Percentiles rank a stretch among this genome's conserved stretches.
Evolutionary conservation across 1,284 basidiomycete species (phyloP).

Genomic region (Tylopilus sp.): DNA sequence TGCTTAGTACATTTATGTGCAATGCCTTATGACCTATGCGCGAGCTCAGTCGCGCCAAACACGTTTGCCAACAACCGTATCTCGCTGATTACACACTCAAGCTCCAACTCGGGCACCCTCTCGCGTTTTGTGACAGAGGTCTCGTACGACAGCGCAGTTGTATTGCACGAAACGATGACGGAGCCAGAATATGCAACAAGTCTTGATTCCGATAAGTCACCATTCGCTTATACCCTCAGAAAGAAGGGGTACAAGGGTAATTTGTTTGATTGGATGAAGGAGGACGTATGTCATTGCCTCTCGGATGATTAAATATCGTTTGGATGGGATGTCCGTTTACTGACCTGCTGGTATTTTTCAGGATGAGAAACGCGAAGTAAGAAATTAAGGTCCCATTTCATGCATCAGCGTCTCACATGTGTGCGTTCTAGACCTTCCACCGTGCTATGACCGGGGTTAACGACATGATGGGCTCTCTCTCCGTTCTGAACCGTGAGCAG

Average conservation of each 20-base stretch:
- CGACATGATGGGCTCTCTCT: conserved; percentile 19
- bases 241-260: conserved; percentile 15
- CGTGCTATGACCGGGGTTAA: conserved; percentile 23
- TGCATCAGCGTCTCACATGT: neutral
- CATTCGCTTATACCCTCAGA: conserved; percentile 25
- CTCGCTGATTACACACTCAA: conserved; percentile 23
- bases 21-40: neutral
- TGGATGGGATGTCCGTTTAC: neutral
- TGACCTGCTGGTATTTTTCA: conserved; percentile 3
- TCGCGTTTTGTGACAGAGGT: conserved; percentile 15
- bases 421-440: conserved; percentile 20
- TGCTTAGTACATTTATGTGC: too few relatives aligned
- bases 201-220: conserved; percentile 19
- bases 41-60: conserved; percentile 18
- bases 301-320: neutral
- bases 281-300: conserved; percentile 14
- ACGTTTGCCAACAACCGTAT: conserved; percentile 32
- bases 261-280: conserved; percentile 28
- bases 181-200: conserved; percentile 26
- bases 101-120: conserved; percentile 7
- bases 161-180: conserved; percentile 26
- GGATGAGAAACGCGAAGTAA: conserved; percentile 23
- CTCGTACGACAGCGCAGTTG: conserved; percentile 10
- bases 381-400: neutral
- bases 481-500: conserved; percentile 27